Evolutionary conservation across 495 filamentous ascomycete species (phyloP).

Genomic region (Chaetomidium leptoderma): DNA sequence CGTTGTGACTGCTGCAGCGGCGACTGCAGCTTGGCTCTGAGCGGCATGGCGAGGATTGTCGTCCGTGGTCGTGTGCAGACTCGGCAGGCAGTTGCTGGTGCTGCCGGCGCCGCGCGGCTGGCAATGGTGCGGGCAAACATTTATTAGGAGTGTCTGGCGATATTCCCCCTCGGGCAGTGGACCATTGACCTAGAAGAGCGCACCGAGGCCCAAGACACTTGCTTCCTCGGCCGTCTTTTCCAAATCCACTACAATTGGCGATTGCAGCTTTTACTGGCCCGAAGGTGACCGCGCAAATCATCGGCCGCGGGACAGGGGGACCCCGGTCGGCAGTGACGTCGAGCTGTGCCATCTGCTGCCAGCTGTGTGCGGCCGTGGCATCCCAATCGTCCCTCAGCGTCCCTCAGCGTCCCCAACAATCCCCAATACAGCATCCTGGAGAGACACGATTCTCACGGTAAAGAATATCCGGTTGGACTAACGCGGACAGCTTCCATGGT

Average conservation of each 20-base stretch:
- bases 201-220: slow-evolving; percentile 15
- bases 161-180: slow-evolving; percentile 11
- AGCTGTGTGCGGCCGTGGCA: slow-evolving; percentile 5
- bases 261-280: slow-evolving; percentile 20
- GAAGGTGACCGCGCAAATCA: slow-evolving; percentile 19
- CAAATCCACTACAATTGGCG: background rate
- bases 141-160: slow-evolving; percentile 22
- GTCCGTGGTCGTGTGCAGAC: slow-evolving; percentile 20
- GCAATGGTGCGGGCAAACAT: slow-evolving; percentile 43
- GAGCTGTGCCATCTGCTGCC: slow-evolving; percentile 5
- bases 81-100: slow-evolving; percentile 33
- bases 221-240: slow-evolving; percentile 10
- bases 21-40: slow-evolving; percentile 76
- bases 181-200: slow-evolving; percentile 7
- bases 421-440: background rate
- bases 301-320: background rate
- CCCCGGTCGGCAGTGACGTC: slow-evolving; percentile 9
- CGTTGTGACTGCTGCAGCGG: slow-evolving; percentile 52
- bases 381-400: background rate
- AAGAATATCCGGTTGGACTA: background rate
- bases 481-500: background rate
- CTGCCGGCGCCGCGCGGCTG: slow-evolving; percentile 40
- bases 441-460: background rate
- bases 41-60: slow-evolving; percentile 61
- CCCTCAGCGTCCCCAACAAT: background rate